Conservation (phyloP, 2,329 filamentous ascomycete genomes). For the Aspergillus unguis region DNA sequence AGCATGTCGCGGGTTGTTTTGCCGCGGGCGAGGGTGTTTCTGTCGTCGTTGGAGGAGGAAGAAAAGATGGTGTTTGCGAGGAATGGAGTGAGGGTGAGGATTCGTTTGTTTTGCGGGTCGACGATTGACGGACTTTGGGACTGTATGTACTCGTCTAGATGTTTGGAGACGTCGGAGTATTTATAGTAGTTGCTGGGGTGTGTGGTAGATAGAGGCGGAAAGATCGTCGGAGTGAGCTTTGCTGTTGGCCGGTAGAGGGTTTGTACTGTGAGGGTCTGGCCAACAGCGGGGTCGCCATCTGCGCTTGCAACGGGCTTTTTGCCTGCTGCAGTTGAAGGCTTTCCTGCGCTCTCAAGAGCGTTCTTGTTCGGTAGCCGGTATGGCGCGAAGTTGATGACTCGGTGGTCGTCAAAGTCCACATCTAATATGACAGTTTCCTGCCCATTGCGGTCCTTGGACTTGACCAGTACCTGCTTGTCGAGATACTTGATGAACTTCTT, state of each 20-base stretch:
- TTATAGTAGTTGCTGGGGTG: conserved; percentile 57
- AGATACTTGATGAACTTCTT: conserved; percentile 68
- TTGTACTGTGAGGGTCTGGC: conserved; percentile 46
- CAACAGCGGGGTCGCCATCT: conserved; percentile 41
- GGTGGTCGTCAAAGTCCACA: conserved; percentile 60
- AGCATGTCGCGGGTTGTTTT: conserved; percentile 59
- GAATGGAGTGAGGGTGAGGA: conserved; percentile 60
- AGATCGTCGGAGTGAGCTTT: conserved; percentile 56
- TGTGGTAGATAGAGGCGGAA: conserved; percentile 44
- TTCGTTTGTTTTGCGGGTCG: conserved; percentile 57
- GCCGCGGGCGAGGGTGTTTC: conserved; percentile 55
- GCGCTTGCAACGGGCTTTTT: conserved; percentile 27
- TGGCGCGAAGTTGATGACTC: conserved; percentile 56
- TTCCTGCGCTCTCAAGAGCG: conserved; percentile 41
- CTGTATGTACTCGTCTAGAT: conserved; percentile 58
- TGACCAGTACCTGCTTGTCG: conserved; percentile 62
- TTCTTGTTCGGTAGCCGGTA: conserved; percentile 62
- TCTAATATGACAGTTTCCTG: conserved; percentile 63
- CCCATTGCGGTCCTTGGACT: conserved; percentile 62
- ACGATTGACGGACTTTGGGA: conserved; percentile 53
- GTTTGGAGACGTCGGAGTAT: conserved; percentile 55
- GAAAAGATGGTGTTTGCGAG: conserved; percentile 61
- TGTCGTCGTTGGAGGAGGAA: conserved; percentile 52
- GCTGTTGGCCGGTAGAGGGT: conserved; percentile 56
- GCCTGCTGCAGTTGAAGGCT: conserved; percentile 25